These are phyloP conservation scores for Cucumis cinereus DNA, from an alignment of 306 rosid species.

Conservation along the genomic window DNA sequence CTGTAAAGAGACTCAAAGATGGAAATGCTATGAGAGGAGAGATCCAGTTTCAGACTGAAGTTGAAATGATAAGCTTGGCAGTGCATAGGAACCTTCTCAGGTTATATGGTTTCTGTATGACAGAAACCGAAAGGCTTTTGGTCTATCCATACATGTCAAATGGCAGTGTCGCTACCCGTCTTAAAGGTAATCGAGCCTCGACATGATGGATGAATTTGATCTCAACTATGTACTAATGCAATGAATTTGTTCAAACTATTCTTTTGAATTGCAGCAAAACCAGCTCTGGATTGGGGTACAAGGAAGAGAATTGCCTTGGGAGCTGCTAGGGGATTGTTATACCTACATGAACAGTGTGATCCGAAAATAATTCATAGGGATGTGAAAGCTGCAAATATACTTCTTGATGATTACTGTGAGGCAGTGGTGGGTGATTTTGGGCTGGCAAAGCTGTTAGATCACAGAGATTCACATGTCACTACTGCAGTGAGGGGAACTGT, in stretches of 20 bases:
- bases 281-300: conserved; percentile 48
- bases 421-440: conserved; percentile 74
- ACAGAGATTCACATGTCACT: conserved; percentile 55
- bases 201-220: not conserved
- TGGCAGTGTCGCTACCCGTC: conserved; percentile 60
- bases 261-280: conserved; percentile 27
- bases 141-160: conserved; percentile 67
- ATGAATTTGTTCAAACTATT: not conserved
- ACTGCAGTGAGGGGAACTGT: conserved; percentile 72
- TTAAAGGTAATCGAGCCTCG: conserved; percentile 30
- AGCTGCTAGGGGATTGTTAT: conserved; percentile 54
- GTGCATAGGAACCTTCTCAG: conserved; percentile 60
- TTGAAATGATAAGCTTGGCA: conserved; percentile 62
- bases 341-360: conserved; percentile 64
- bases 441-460: conserved; percentile 54
- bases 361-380: conserved; percentile 73
- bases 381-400: conserved; percentile 64
- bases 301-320: conserved; percentile 65
- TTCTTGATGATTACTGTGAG: conserved; percentile 51
- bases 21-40: conserved; percentile 48
- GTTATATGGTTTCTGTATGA: conserved; percentile 48
- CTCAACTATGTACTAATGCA: not conserved
- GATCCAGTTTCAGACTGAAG: conserved; percentile 56
- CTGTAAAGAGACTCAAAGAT: conserved; percentile 57
- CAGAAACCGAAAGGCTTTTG: conserved; percentile 42